Evolutionary conservation across 495 filamentous ascomycete genomes (phyloP).

Genomic region (Tricharina praecox): DNA sequence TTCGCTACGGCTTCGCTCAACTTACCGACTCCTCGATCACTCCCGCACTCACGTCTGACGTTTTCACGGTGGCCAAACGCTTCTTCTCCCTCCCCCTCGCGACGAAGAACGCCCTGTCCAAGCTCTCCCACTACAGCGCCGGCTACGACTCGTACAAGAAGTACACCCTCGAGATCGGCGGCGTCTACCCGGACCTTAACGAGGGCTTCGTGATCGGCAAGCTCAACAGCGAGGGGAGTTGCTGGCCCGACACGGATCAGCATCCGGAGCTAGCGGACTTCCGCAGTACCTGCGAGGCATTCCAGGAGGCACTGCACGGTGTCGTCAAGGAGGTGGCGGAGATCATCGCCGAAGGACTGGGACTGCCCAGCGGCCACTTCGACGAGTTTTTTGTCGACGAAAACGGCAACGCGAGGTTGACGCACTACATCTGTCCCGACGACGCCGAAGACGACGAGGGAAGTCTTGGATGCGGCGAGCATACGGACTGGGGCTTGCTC

Average conservation of each 20-base stretch:
- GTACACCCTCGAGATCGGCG: conserved; percentile 7
- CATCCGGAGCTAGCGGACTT: background rate
- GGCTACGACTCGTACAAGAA: conserved; percentile 11
- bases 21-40: background rate
- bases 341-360: background rate
- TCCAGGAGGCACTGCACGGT: background rate
- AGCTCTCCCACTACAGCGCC: background rate
- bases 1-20: background rate
- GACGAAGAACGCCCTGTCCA: background rate
- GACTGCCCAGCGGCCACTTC: background rate
- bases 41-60: background rate
- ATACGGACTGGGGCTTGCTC: conserved; percentile 12
- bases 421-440: background rate
- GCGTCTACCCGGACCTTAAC: conserved; percentile 8
- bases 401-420: background rate
- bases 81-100: background rate
- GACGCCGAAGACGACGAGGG: background rate
- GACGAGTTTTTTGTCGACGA: background rate
- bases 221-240: background rate
- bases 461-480: conserved; percentile 6
- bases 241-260: background rate
- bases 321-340: background rate
- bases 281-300: background rate
- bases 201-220: conserved; percentile 7
- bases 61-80: background rate